Evolutionary conservation across 768 basidiomycete genomes (phyloP).

Genomic region (Trichaptum fuscoviolaceum): DNA sequence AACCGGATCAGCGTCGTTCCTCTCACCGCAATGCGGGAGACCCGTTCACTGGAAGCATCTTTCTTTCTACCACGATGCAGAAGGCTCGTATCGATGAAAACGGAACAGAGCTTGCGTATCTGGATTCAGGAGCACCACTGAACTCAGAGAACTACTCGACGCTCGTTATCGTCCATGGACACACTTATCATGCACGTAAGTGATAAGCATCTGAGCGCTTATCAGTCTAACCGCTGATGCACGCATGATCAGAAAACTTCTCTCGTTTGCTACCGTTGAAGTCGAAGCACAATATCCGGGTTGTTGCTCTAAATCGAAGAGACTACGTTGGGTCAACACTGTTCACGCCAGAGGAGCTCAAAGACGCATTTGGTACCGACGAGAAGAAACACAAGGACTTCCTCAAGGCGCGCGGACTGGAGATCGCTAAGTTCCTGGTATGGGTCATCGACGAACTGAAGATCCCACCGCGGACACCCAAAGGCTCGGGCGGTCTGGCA

Average conservation of each 20-base stretch:
- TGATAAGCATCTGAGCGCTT: background rate
- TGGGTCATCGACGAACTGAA: slow-evolving; percentile 24
- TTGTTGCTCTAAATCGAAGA: slow-evolving; percentile 33
- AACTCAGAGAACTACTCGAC: background rate
- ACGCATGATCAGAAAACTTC: slow-evolving; percentile 20
- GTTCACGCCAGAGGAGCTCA: slow-evolving; percentile 24
- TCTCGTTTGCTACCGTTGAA: slow-evolving; percentile 20
- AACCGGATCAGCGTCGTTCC: too few species aligned
- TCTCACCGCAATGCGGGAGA: too few species aligned
- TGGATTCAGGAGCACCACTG: background rate
- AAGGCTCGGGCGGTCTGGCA: slow-evolving; percentile 23
- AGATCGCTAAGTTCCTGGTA: slow-evolving; percentile 31
- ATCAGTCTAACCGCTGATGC: background rate
- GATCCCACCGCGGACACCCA: slow-evolving; percentile 20
- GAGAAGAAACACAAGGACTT: slow-evolving; percentile 20
- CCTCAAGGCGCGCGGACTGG: slow-evolving; percentile 26
- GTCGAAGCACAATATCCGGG: slow-evolving; percentile 21
- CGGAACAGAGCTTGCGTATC: background rate
- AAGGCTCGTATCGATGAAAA: background rate
- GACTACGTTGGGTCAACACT: slow-evolving; percentile 33
- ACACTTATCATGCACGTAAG: slow-evolving; percentile 8
- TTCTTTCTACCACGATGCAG: background rate
- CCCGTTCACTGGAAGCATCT: background rate
- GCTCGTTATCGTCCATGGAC: slow-evolving; percentile 17
- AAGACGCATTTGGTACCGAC: slow-evolving; percentile 13